phyloP scores from a whole-genome alignment of 371 early-diverging fungal species.

The Basidiobolus meristosporus region DNA sequence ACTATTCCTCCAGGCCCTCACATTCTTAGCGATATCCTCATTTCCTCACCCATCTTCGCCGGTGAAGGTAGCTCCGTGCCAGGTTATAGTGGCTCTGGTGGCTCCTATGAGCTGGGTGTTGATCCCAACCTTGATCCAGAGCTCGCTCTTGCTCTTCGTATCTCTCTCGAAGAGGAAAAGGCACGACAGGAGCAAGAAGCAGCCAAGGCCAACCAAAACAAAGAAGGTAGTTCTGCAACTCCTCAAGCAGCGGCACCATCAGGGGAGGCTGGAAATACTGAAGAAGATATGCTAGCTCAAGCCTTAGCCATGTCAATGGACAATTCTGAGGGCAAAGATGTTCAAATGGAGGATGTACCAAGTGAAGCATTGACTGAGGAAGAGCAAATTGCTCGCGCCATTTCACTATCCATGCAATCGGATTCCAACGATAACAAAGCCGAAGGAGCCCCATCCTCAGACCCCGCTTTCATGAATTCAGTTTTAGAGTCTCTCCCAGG shows the following conservation, averaged over 20 bases:
- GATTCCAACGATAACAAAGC: slow-evolving; percentile 12
- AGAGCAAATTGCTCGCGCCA: slow-evolving; percentile 69
- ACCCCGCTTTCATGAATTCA: slow-evolving; percentile 34
- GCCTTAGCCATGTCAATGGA: slow-evolving; percentile 13
- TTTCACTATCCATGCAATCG: slow-evolving; percentile 69
- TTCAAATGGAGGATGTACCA: slow-evolving; percentile 8
- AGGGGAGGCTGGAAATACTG: slow-evolving; percentile 5
- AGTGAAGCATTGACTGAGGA: slow-evolving; percentile 74
- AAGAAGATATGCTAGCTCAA: slow-evolving; percentile 10
- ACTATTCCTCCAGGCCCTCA: slow-evolving; percentile 92
- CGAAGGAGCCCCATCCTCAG: slow-evolving; percentile 1
- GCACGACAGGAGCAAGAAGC: slow-evolving; percentile 67
- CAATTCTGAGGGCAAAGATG: neutral
- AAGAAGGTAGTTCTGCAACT: slow-evolving; percentile 13
- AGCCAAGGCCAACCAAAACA: slow-evolving; percentile 9
- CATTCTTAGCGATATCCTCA: slow-evolving; percentile 73
- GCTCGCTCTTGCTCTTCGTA: slow-evolving; percentile 83
- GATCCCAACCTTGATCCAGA: slow-evolving; percentile 93
- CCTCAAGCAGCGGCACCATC: slow-evolving; percentile 8
- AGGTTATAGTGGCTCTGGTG: slow-evolving; percentile 24
- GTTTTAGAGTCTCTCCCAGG: slow-evolving; percentile 69
- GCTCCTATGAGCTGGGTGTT: slow-evolving; percentile 85
- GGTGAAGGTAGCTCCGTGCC: slow-evolving; percentile 56
- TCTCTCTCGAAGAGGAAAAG: slow-evolving; percentile 92
- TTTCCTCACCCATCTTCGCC: slow-evolving; percentile 69